These are phyloP conservation scores for Xylariaceae sp. DNA, from an alignment of 2,329 filamentous ascomycete species.

Conservation along the genomic window DNA sequence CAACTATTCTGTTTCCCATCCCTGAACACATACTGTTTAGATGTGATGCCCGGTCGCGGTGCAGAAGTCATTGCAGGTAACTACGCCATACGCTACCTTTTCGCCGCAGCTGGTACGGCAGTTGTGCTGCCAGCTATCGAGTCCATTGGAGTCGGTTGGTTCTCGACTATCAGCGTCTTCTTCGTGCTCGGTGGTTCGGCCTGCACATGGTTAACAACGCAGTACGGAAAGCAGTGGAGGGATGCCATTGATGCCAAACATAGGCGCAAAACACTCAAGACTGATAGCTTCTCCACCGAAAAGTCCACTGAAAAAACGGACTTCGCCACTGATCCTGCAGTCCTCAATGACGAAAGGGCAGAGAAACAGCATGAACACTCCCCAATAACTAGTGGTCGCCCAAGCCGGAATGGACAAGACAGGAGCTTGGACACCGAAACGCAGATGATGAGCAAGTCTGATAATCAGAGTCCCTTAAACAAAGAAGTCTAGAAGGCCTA, in stretches of 20 bases:
- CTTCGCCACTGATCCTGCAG: not conserved
- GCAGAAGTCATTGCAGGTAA: slow-evolving; percentile 77
- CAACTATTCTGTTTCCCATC: slow-evolving; percentile 74
- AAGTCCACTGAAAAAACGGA: slow-evolving; percentile 2
- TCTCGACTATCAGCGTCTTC: slow-evolving; percentile 54
- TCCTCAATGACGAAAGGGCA: not conserved
- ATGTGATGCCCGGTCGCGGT: slow-evolving; percentile 69
- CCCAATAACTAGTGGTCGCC: not conserved
- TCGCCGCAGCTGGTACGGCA: slow-evolving; percentile 67
- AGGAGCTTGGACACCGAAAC: too few species aligned
- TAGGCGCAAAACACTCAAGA: slow-evolving; percentile 18
- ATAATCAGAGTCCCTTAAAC: too few species aligned
- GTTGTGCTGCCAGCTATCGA: slow-evolving; percentile 72
- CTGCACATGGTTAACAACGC: slow-evolving; percentile 36
- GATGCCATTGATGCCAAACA: slow-evolving; percentile 31
- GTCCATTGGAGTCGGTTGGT: slow-evolving; percentile 75
- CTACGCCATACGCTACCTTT: slow-evolving; percentile 73
- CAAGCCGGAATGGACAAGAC: not conserved
- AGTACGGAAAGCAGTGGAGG: slow-evolving; percentile 39
- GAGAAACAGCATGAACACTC: not conserved
- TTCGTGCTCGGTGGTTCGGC: slow-evolving; percentile 36
- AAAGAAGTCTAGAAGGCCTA: too few species aligned
- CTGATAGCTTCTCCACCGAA: slow-evolving; percentile 6
- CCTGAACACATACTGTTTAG: slow-evolving; percentile 76
- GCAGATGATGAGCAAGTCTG: too few species aligned